Conservation (phyloP, 1,284 basidiomycete genomes). For the Tylopilus sp. region DNA sequence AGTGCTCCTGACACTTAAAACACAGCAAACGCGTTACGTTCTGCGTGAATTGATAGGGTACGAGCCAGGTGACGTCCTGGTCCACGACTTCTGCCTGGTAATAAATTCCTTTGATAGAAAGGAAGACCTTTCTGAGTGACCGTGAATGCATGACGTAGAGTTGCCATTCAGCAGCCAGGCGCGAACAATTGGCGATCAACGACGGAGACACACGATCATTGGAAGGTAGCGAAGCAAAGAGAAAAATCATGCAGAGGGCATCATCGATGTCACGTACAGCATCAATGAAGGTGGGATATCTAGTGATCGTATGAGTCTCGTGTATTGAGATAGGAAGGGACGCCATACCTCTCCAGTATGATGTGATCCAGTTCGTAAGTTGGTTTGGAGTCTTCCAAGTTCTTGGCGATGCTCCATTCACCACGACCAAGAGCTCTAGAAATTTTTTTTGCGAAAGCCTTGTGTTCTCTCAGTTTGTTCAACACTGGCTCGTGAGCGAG, state of each 20-base stretch:
- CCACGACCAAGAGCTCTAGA: conserved; percentile 88
- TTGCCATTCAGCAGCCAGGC: conserved; percentile 90
- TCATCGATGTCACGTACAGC: conserved; percentile 96
- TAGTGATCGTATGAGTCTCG: conserved; percentile 32
- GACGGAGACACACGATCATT: conserved; percentile 76
- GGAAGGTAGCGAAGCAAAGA: conserved; percentile 88
- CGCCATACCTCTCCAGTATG: conserved; percentile 84
- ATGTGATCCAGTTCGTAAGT: conserved; percentile 91
- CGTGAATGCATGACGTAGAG: conserved; percentile 90
- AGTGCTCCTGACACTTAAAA: background rate
- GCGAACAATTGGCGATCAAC: conserved; percentile 86
- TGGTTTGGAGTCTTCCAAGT: conserved; percentile 88
- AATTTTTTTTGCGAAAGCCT: conserved; percentile 97
- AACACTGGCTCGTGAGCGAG: conserved; percentile 96
- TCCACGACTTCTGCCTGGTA: conserved; percentile 96
- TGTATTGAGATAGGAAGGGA: background rate
- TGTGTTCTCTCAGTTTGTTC: conserved; percentile 95
- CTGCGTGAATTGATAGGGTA: conserved; percentile 98
- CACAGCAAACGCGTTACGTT: conserved; percentile 50
- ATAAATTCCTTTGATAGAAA: conserved; percentile 98
- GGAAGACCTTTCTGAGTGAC: conserved; percentile 85
- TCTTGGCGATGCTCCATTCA: conserved; percentile 95
- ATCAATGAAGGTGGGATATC: conserved; percentile 96
- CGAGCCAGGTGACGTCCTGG: conserved; percentile 92
- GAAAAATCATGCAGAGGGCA: conserved; percentile 89